These are phyloP conservation scores for Dicorynia guianensis DNA, from an alignment of 306 rosid species.

Conservation along the genomic window DNA sequence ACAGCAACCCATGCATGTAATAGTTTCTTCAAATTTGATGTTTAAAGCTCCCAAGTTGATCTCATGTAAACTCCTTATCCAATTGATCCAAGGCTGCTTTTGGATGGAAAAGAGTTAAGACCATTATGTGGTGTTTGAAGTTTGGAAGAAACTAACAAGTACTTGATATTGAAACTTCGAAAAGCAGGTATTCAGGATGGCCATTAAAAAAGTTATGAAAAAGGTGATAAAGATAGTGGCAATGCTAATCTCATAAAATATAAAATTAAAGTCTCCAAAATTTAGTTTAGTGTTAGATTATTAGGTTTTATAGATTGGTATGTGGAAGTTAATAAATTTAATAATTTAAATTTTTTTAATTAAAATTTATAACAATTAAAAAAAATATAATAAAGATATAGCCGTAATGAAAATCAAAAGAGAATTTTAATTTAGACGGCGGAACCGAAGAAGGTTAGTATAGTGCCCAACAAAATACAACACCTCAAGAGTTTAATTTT, in stretches of 20 bases:
- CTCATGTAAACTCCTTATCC: not conserved
- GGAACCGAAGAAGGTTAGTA: no score
- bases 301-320: no score
- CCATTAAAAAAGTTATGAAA: not conserved
- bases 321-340: no score
- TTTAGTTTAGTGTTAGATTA: no score
- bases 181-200: not conserved
- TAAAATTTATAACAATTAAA: not conserved
- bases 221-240: not conserved
- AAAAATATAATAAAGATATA: slow-evolving; percentile 11
- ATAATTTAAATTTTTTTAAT: no score
- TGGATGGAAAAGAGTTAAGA: not conserved
- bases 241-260: no score
- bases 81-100: not conserved
- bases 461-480: no score
- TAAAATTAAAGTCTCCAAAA: no score
- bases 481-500: no score
- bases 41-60: slow-evolving; percentile 10
- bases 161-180: not conserved
- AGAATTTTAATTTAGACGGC: not conserved
- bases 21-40: not conserved
- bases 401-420: slow-evolving; percentile 6
- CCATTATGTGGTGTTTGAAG: not conserved
- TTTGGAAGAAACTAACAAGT: not conserved
- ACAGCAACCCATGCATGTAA: not conserved